Conservation (phyloP, 176 grass and related monocot species). For the Carex kokanica region DNA sequence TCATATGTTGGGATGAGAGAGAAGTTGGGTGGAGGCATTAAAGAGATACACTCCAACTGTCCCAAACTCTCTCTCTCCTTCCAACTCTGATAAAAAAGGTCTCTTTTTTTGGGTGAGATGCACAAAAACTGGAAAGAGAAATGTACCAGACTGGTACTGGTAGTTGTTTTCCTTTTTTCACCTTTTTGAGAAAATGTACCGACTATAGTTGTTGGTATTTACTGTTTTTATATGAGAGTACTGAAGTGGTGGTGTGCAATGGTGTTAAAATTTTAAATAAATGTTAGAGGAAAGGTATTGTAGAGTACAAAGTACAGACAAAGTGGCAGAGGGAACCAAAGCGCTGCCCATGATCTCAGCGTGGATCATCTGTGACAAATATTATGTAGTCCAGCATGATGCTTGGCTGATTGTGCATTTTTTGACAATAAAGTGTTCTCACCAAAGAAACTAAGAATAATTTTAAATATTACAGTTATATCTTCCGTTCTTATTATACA, state of each 20-base stretch:
- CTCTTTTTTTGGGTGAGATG: background rate
- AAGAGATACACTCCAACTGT: conserved; percentile 8
- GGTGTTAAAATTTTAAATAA: background rate
- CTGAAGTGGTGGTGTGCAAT: background rate
- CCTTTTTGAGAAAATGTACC: background rate
- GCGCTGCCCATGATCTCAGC: conserved; percentile 24
- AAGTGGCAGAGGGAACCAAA: conserved; percentile 13
- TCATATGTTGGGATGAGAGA: conserved; percentile 6
- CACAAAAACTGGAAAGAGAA: background rate
- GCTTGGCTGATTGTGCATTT: background rate
- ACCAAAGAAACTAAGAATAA: no score
- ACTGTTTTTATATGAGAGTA: background rate
- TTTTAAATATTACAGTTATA: no score
- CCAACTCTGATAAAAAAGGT: background rate
- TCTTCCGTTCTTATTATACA: no score
- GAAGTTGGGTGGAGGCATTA: conserved; percentile 30
- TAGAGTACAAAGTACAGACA: conserved; percentile 6
- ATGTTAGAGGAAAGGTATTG: background rate
- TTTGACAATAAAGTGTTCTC: no score
- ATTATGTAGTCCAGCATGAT: background rate
- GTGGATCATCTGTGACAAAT: background rate
- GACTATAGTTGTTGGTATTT: background rate
- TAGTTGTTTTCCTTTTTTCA: background rate
- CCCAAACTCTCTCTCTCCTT: background rate
- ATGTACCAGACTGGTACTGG: background rate